Conservation (phyloP, 441 rosid genomes). For the Mallotus repandus region DNA sequence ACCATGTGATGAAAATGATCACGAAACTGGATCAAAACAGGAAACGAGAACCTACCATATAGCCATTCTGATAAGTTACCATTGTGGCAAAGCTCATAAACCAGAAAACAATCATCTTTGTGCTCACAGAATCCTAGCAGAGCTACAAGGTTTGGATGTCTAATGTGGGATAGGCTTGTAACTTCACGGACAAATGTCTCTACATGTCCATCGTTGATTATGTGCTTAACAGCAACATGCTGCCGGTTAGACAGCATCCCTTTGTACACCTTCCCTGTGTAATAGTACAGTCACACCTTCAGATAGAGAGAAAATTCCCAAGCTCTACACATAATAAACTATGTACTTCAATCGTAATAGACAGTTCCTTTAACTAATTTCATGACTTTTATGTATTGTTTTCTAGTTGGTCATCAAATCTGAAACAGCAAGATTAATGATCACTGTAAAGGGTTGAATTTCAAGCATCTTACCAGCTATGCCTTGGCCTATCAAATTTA, state of each 20-base stretch:
- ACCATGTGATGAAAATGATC: background rate
- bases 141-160: conserved; percentile 59
- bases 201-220: conserved; percentile 42
- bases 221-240: conserved; percentile 55
- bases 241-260: conserved; percentile 45
- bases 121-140: conserved; percentile 50
- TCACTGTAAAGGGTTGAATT: background rate
- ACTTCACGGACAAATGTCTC: conserved; percentile 60
- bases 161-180: conserved; percentile 53
- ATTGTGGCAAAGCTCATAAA: conserved; percentile 54
- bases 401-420: too few species aligned
- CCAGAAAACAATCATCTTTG: conserved; percentile 49
- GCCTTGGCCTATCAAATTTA: conserved; percentile 63
- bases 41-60: conserved; percentile 35
- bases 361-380: too few species aligned
- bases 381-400: too few species aligned
- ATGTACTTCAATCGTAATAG: too few species aligned
- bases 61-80: conserved; percentile 65
- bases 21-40: background rate
- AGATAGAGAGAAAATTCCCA: background rate
- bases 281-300: background rate
- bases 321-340: background rate
- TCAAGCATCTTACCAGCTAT: conserved; percentile 44
- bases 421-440: too few species aligned
- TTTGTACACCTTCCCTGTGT: conserved; percentile 56